Evolutionary conservation across 306 rosid genomes (phyloP).

Genomic region (Castanopsis chinensis): DNA sequence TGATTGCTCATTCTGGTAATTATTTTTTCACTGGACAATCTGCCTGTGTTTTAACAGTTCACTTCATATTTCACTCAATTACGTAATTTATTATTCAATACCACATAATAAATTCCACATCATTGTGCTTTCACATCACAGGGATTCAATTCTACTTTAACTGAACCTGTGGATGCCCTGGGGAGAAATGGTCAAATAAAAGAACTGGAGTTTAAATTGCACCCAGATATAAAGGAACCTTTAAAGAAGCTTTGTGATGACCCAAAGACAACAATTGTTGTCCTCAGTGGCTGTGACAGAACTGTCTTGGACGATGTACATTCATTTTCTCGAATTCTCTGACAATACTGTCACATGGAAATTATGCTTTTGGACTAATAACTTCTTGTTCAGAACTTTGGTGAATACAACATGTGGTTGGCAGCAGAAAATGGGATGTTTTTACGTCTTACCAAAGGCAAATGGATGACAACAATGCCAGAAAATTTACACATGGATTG

Average conservation of each 20-base stretch:
- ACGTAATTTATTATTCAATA: background rate
- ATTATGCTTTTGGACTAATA: slow-evolving; percentile 36
- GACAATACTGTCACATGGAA: slow-evolving; percentile 17
- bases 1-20: slow-evolving; percentile 79
- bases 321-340: slow-evolving; percentile 12
- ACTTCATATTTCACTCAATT: background rate
- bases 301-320: slow-evolving; percentile 74
- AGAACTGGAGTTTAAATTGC: slow-evolving; percentile 82
- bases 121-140: slow-evolving; percentile 27
- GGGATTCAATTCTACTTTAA: slow-evolving; percentile 93
- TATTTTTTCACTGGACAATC: background rate
- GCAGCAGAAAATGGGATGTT: slow-evolving; percentile 99
- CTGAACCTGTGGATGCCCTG: slow-evolving; percentile 75
- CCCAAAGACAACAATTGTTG: slow-evolving; percentile 78
- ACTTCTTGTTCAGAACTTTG: slow-evolving; percentile 70
- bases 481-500: slow-evolving; percentile 89
- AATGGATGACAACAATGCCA: slow-evolving; percentile 99
- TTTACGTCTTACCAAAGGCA: slow-evolving; percentile 66
- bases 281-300: slow-evolving; percentile 86
- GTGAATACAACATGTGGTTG: slow-evolving; percentile 85
- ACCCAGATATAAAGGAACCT: slow-evolving; percentile 71
- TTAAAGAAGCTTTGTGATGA: slow-evolving; percentile 74
- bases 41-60: background rate
- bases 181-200: slow-evolving; percentile 82
- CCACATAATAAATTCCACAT: background rate